Base-by-base conservation (phyloP, 352 stramenopile species). In the Phytophthora macrochlamydospora region DNA sequence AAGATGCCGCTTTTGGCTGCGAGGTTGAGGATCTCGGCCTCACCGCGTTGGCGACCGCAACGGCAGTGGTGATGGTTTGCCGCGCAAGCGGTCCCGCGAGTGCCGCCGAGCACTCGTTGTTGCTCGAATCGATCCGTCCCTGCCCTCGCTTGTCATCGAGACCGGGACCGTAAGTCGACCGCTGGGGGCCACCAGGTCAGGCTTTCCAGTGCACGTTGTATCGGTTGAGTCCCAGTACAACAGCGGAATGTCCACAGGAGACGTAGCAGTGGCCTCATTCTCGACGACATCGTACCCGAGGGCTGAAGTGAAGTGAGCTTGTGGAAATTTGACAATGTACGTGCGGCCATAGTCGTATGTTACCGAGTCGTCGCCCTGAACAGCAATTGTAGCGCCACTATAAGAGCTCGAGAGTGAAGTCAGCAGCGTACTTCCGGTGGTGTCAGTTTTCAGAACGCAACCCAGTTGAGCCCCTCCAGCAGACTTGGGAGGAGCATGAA, bases 281-380 rank as follows among this genome's bases (percentile, higher is more conserved):
- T 75, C 67, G 3, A 24, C 46, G n/a, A 62, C 31, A n/a, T 68
- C 62, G 28, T 58, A 65, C 28, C 40, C 49, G 7, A 37, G 40
- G 56, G 32, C n/a, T 48, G 67, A n/a, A n/a, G 53, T 13, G 43
- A 42, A n/a, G 12, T 73, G 75, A 0, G 79, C 28, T 31, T 82
- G 73, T 12, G 77, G 65, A 38, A 94, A 93, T 18, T 53, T 71
- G 1, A 92, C 56, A 0, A 48, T 73, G 71, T 92, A 94, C 35
- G 78, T 84, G 69, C 85, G 79, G 12, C 87, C 87, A 59, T 69
- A 94, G 62, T 95, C 83, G 77, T 87, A 95, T 2, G 62, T 59
- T 0, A 79, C 71, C 11, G 74, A 73, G 62, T 83, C 81, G 46
- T 89, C 74, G n/a, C 85, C 85, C 40, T 78, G 78, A 0, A 51